These are phyloP conservation scores for Achaetomium macrosporum DNA, from an alignment of 2,329 filamentous ascomycete genomes.

Conservation along the genomic window DNA sequence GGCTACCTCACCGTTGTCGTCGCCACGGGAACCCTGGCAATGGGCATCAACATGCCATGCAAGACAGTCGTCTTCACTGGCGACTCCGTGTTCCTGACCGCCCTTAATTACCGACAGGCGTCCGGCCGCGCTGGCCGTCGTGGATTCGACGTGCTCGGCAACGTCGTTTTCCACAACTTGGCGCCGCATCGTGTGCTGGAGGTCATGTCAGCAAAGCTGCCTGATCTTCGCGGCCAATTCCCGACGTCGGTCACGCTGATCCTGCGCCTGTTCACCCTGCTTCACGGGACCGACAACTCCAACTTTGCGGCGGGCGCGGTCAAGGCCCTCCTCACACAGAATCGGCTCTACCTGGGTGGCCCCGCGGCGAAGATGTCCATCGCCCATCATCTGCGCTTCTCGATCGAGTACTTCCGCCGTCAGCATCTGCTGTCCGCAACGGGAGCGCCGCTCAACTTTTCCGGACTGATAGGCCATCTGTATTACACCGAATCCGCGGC, in stretches of 20 bases:
- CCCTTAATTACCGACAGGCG: not conserved
- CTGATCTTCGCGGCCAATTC: not conserved
- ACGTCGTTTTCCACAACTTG: not conserved
- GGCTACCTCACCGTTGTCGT: not conserved
- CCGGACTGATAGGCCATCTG: not conserved
- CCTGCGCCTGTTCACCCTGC: not conserved
- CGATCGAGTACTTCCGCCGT: not conserved
- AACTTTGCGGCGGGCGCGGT: not conserved
- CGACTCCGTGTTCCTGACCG: not conserved
- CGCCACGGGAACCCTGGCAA: not conserved
- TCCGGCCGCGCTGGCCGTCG: not conserved
- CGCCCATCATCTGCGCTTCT: not conserved
- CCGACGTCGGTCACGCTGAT: not conserved
- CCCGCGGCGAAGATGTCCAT: not conserved
- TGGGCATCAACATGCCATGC: slow-evolving; percentile 1
- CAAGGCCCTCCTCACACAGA: not conserved
- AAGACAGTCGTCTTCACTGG: slow-evolving; percentile 1
- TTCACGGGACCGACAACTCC: slow-evolving; percentile 1
- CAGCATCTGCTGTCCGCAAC: not conserved
- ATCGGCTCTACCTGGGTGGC: not conserved
- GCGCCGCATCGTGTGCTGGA: not conserved
- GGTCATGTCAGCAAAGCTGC: not conserved
- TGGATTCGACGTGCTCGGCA: not conserved
- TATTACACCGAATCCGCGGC: not conserved
- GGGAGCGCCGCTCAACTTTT: not conserved